These are phyloP conservation scores for Ceratocystis eucalypticola DNA, from an alignment of 2,329 filamentous ascomycete genomes.

Conservation along the genomic window DNA sequence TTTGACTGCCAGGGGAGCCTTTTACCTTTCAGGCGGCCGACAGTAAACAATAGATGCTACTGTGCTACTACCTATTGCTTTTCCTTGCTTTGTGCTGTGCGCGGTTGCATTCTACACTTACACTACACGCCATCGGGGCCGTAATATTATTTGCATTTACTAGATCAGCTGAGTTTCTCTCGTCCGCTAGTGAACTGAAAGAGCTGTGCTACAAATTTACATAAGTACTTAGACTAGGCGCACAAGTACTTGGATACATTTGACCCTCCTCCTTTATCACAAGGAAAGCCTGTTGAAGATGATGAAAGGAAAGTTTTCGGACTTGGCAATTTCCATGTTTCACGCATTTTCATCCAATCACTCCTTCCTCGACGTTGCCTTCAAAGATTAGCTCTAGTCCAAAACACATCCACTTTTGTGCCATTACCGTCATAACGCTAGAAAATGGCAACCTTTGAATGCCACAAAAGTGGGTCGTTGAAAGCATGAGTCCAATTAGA, in stretches of 20 bases:
- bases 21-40: background rate
- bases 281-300: background rate
- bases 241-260: background rate
- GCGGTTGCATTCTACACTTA: background rate
- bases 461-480: background rate
- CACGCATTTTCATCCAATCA: conserved; percentile 1
- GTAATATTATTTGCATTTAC: background rate
- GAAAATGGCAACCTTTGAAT: background rate
- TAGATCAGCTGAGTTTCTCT: background rate
- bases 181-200: background rate
- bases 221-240: too few species aligned
- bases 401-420: background rate
- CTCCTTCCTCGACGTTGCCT: background rate
- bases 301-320: background rate
- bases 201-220: background rate
- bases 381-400: background rate
- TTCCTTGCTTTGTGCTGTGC: background rate
- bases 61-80: background rate
- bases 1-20: background rate
- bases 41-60: background rate
- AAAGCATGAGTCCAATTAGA: background rate
- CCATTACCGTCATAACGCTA: background rate
- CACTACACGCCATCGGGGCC: background rate
- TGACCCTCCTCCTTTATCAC: background rate
- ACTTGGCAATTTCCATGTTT: conserved; percentile 1